Evolutionary conservation across 306 rosid genomes (phyloP).

Genomic region (Morella rubra): DNA sequence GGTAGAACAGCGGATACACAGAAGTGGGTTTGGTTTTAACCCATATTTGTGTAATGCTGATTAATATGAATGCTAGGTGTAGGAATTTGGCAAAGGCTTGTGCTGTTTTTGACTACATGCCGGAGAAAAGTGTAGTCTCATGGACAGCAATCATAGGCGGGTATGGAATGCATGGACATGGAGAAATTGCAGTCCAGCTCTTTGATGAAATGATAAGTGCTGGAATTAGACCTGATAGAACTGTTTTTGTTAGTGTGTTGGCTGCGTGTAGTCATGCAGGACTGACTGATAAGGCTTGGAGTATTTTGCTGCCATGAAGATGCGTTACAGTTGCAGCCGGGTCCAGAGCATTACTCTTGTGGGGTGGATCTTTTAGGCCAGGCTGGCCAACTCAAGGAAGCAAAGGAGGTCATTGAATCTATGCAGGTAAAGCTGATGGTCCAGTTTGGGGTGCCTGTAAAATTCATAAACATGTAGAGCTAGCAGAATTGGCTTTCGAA

Average conservation of each 20-base stretch:
- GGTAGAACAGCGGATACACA: slow-evolving; percentile 32
- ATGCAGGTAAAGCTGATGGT: slow-evolving; percentile 79
- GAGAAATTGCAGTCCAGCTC: slow-evolving; percentile 61
- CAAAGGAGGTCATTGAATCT: slow-evolving; percentile 53
- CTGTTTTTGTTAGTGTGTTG: slow-evolving; percentile 68
- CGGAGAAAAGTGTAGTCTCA: slow-evolving; percentile 42
- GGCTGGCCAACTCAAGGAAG: slow-evolving; percentile 72
- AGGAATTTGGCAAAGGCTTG: slow-evolving; percentile 51
- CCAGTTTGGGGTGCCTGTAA: slow-evolving; percentile 95
- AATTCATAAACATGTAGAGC: slow-evolving; percentile 63
- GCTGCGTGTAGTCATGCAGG: slow-evolving; percentile 93
- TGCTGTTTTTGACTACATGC: slow-evolving; percentile 36
- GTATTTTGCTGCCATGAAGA: slow-evolving; percentile 60
- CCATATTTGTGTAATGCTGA: slow-evolving; percentile 43
- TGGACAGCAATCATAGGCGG: slow-evolving; percentile 65
- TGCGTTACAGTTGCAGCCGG: slow-evolving; percentile 53
- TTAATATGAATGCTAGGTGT: slow-evolving; percentile 53
- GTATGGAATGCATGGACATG: slow-evolving; percentile 89
- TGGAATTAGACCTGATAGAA: slow-evolving; percentile 67
- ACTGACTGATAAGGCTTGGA: slow-evolving; percentile 65
- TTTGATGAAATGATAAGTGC: slow-evolving; percentile 61
- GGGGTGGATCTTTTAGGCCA: slow-evolving; percentile 89
- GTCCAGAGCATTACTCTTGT: slow-evolving; percentile 83
- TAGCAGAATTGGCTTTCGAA: slow-evolving; percentile 76
- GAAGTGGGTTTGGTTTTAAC: slow-evolving; percentile 34